These are phyloP conservation scores for Rhizophora apiculata DNA, from an alignment of 345 rosid genomes.

Conservation along the genomic window DNA sequence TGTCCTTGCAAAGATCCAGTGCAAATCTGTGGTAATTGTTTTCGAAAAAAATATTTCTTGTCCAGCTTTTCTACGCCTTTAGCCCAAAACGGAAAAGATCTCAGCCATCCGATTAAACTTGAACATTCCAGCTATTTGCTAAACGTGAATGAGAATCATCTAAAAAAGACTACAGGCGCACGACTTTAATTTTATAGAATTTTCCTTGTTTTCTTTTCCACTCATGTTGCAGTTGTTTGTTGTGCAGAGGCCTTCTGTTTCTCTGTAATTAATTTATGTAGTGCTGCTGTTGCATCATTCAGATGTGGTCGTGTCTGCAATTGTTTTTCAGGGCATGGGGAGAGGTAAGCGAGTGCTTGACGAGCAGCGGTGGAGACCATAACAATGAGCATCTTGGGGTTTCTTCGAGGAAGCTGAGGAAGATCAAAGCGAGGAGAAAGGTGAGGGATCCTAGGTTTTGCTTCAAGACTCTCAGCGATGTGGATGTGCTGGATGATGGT, in stretches of 20 bases:
- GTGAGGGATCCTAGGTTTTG: conserved; percentile 97
- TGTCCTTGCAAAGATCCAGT: conserved; percentile 56
- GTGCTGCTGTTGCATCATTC: no score
- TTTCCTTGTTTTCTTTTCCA: background rate
- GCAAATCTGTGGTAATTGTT: conserved; percentile 57
- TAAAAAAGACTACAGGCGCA: no score
- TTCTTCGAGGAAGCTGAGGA: conserved; percentile 71
- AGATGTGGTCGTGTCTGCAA: background rate
- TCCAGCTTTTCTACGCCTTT: no score
- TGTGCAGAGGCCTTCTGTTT: background rate
- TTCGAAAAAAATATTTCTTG: background rate
- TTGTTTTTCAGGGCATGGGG: conserved; percentile 49
- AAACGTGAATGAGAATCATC: no score
- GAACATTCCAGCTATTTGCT: no score
- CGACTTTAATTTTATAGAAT: no score
- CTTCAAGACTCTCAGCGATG: conserved; percentile 95
- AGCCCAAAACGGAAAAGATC: no score
- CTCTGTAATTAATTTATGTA: no score
- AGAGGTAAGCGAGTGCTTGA: conserved; percentile 28
- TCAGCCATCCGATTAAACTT: no score
- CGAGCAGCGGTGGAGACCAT: conserved; percentile 31
- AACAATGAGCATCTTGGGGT: conserved; percentile 39
- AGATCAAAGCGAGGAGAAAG: conserved; percentile 74
- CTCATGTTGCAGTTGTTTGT: background rate
- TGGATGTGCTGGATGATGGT: conserved; percentile 96